These are phyloP conservation scores for Thelephora terrestris DNA, from an alignment of 1,284 basidiomycete species.

Conservation along the genomic window DNA sequence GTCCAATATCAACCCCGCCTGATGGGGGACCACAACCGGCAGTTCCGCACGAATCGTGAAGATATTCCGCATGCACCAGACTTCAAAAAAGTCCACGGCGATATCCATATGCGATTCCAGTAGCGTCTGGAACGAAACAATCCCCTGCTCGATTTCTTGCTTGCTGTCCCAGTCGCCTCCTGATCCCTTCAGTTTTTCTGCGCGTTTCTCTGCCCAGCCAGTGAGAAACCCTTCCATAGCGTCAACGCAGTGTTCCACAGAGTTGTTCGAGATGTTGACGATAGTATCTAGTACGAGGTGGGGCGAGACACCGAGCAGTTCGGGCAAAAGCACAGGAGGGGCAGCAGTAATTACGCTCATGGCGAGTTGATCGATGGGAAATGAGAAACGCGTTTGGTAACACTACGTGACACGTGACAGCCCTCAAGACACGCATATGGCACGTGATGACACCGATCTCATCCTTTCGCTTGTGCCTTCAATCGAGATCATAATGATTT, in stretches of 20 bases:
- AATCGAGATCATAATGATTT: too few species aligned
- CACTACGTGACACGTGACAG: too few species aligned
- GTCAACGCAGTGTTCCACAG: constrained; percentile 58
- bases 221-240: constrained; percentile 65
- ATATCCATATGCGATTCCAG: constrained; percentile 70
- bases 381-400: not conserved
- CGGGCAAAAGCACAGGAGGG: constrained; percentile 46
- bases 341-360: constrained; percentile 15
- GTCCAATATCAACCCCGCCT: constrained; percentile 45
- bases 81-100: constrained; percentile 74
- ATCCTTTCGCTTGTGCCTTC: too few species aligned
- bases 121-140: constrained; percentile 69
- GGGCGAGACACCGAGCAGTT: constrained; percentile 57
- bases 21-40: constrained; percentile 61
- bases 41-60: constrained; percentile 57
- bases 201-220: constrained; percentile 55
- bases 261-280: constrained; percentile 57
- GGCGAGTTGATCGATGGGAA: not conserved
- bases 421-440: too few species aligned
- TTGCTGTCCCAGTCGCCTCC: constrained; percentile 43
- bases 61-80: constrained; percentile 69
- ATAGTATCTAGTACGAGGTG: constrained; percentile 62
- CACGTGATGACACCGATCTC: too few species aligned
- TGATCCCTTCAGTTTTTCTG: constrained; percentile 19
- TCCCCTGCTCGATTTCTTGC: constrained; percentile 61